A percentile compares a stretch with the other conserved stretches of the same genome.
phyloP scores from a whole-genome alignment of 2,329 filamentous ascomycete genomes.

The Nemania bipapillata region DNA sequence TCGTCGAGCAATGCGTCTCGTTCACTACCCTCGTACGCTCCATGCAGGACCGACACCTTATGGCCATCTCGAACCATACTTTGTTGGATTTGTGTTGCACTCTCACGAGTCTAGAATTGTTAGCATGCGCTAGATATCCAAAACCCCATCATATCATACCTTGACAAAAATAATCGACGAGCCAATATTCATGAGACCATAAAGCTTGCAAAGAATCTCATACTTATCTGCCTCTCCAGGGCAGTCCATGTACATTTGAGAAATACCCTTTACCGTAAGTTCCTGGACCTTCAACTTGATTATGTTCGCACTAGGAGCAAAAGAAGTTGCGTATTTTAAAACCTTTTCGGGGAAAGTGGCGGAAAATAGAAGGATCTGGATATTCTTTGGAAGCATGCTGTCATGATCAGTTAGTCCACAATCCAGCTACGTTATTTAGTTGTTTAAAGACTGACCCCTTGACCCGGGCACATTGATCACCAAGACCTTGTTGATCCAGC shows the following conservation, averaged over 20 bases:
- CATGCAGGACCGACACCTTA: conserved; percentile 88
- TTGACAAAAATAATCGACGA: conserved; percentile 98
- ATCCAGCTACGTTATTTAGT: not conserved
- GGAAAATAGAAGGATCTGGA: conserved; percentile 95
- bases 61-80: conserved; percentile 91
- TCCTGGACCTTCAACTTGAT: conserved; percentile 90
- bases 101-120: conserved; percentile 76
- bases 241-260: conserved; percentile 97
- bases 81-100: conserved; percentile 83
- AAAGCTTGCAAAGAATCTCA: conserved; percentile 87
- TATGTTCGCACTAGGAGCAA: conserved; percentile 85
- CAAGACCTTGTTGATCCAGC: conserved; percentile 93
- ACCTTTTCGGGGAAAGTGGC: conserved; percentile 92
- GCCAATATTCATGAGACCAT: conserved; percentile 94
- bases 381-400: conserved; percentile 75
- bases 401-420: conserved; percentile 49
- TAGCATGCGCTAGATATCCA: conserved; percentile 24
- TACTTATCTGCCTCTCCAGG: conserved; percentile 85
- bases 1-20: conserved; percentile 86
- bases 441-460: conserved; percentile 73
- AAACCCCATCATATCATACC: conserved; percentile 58
- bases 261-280: conserved; percentile 95
- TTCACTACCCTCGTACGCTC: conserved; percentile 83
- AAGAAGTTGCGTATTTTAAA: conserved; percentile 81
- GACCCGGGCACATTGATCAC: conserved; percentile 92